Base-by-base conservation (phyloP, 257 asterid species). In the Apocynum venetum region DNA sequence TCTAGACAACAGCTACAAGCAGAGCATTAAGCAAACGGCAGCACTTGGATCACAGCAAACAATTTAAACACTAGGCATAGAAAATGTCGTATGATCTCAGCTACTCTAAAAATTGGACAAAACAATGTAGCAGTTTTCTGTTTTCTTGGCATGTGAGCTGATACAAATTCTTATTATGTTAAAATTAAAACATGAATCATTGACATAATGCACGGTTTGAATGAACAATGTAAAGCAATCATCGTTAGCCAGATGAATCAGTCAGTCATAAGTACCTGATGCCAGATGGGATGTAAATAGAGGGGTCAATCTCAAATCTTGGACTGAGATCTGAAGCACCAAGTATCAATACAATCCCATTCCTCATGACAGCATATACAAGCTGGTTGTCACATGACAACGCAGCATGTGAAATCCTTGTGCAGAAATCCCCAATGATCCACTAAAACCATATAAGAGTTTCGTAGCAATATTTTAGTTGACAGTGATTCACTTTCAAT, bases 231-330 rank as follows among this genome's bases (percentile, higher is more conserved):
- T 25, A 25, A 25, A 25, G 0, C 31, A 25, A 25, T 25, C 31
- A 25, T 25, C 31, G 31, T 25, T 25, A 25, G 0, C 2, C 31
- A 11, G 14, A 43, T 14, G 20, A 75, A 8, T 35, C 4, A 17
- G 55, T 31, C 11, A 63, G 49, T 10, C 15, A 5, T 36, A 13
- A 31, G 56, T 85, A 85, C 94, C 91, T 83, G 73, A 83, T 73
- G 14, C 51, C 76, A 66, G 85, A 48, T 1, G 94, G 87, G 72
- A 91, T 86, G 83, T 91, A 91, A 35, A 91, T 87, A 71, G 87
- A 89, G 20, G 94, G 92, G 78, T 88, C 89, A 40, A 91, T 89
- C 89, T 89, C 96, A 77, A 81, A 85, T 80, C 88, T 82, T 61
- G 97, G 98, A 1, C 79, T 17, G 56, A 93, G 89, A 76, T 89